Base-by-base conservation (phyloP, 139 green algal species). In the Chlamydomonas sp. region DNA sequence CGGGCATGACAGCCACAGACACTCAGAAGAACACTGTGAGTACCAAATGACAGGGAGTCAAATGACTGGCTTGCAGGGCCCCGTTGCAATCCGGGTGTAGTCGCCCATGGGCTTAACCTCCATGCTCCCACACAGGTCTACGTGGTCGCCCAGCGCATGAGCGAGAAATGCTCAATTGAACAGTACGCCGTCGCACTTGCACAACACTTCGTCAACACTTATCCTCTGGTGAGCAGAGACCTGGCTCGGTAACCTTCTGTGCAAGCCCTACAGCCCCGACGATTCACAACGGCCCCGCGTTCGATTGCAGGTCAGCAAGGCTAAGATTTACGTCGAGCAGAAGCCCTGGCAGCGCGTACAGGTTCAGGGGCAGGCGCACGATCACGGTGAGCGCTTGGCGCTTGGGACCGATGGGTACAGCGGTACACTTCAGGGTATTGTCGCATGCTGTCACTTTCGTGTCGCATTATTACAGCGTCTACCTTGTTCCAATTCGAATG, bases 21-120 rank as follows among this genome's bases (percentile, higher is more conserved):
- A 99, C 97, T 3, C 94, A 97, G 90, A 99, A 98, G 88, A 99
- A 99, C 89, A 97, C 94, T 63, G 96, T 98, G 84, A 6, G 90
- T 66, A 3, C 31, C 31, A 49, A 69, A 59, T 5, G 15, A 9
- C 12, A 1, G n/a, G 4, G 31, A n/a, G 63, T 58, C 18, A 15
- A 74, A 31, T 5, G 4, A 74, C 10, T n/a, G 10, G 68, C 68
- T 74, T 74, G 4, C 6, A n/a, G 14, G 12, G n/a, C 14, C 6
- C 68, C 68, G 12, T 60, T 75, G 14, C 71, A 59, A 77, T 77
- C 57, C 14, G 18, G 67, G 14, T 4, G 18, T 5, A 31, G 31
- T 3, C 7, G 64, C 49, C 79, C 63, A 57, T 78, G 67, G 15
- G 77, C 80, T 7, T 68, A 59, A 57, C 17, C 73, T 73, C 62